Base-by-base conservation (phyloP, 441 rosid genomes). In the Cnidoscolus chayamansa region DNA sequence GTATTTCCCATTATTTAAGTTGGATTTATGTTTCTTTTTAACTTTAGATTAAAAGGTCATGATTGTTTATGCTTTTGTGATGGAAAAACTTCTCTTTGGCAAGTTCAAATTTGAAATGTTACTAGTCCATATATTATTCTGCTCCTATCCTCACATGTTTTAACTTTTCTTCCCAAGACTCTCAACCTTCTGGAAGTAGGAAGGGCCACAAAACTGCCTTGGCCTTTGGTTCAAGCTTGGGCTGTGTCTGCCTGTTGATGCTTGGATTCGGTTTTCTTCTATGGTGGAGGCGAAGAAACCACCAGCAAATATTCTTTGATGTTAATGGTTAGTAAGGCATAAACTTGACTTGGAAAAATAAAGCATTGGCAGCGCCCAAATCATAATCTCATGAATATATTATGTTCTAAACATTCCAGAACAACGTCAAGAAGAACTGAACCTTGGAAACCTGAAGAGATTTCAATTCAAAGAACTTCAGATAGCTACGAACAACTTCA, bases 381-480 rank as follows among this genome's bases (percentile, higher is more conserved):
- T 10, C 54, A 53, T 40, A 77, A 49, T 47, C 55, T 66, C 7
- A 54, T 48, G 40, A 67, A 53, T 35, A 37, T 8, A 2, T 45
- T 62, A 10, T 77, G 25, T 60, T 58, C 79, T 45, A 15, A 40
- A 53, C 65, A 20, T 74, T 69, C 63, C 87, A 89, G 96, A 90
- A 32, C 83, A 79, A 74, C 82, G 72, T 62, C 86, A 76, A 16
- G 98, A 90, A 81, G 92, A 90, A 75, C 67, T 88, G 68, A 84
- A 89, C 68, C 80, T 88, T 1, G 97, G 98, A 79, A 92, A 92
- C 84, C 80, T 90, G 84, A 89, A 76, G 75, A 91, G 89, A 78
- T 94, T 89, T 78, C 88, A 83, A 47, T 90, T 94, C 80, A 88
- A 89, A 81, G 97, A 92, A 77, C 94, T 94, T 78, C 91, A 89